A percentile compares a stretch with the other conserved stretches of the same genome.
Evolutionary conservation across 2,329 filamentous ascomycete species (phyloP).

Genomic region (Ophiostoma quercus): DNA sequence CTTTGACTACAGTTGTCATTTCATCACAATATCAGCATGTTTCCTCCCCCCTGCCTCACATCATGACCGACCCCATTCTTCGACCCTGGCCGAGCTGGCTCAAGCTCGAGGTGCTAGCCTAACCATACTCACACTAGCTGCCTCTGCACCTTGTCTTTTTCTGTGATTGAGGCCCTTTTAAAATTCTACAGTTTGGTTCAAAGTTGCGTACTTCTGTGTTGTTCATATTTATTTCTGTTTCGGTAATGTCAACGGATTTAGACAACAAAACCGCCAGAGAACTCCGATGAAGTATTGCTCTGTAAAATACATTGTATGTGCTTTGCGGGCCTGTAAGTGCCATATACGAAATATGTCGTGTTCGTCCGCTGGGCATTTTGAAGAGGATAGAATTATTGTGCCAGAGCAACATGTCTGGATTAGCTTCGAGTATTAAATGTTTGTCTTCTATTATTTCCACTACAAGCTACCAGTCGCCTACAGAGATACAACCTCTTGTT

Average conservation of each 20-base stretch:
- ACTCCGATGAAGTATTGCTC: neutral
- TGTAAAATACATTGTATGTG: no score
- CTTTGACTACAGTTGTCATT: neutral
- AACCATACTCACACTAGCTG: neutral
- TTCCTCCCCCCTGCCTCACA: slow-evolving; percentile 3
- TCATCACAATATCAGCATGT: neutral
- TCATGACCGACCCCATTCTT: neutral
- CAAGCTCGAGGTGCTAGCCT: neutral
- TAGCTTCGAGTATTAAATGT: neutral
- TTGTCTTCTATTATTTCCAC: neutral
- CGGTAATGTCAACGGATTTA: neutral
- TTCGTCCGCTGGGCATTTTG: neutral
- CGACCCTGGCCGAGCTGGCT: neutral
- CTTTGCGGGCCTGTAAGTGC: neutral
- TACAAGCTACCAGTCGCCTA: neutral
- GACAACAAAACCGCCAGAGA: neutral
- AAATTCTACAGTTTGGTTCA: neutral
- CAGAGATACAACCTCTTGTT: neutral
- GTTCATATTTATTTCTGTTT: neutral
- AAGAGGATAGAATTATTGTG: neutral
- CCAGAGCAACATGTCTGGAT: neutral
- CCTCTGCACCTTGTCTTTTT: neutral
- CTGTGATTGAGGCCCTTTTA: neutral
- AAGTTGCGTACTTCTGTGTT: neutral
- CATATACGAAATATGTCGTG: neutral